These are phyloP conservation scores for Aspergillus ellipticus DNA, from an alignment of 495 filamentous ascomycete genomes.

Conservation along the genomic window DNA sequence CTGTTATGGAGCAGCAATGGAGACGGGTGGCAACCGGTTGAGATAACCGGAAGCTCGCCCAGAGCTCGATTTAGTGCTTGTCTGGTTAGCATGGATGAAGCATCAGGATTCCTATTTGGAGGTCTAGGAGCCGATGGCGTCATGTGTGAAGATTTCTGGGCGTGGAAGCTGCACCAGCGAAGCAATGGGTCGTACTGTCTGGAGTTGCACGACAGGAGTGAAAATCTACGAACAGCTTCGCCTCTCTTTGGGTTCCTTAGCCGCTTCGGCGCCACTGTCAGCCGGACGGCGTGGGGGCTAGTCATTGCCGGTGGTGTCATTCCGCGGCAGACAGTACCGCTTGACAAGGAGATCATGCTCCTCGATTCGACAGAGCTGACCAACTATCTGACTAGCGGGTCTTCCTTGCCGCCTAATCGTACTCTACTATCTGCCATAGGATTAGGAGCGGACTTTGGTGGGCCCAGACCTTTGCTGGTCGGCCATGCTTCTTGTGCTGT, in stretches of 20 bases:
- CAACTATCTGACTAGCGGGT: conserved; percentile 9
- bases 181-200: conserved; percentile 23
- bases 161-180: conserved; percentile 46
- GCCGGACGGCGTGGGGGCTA: conserved; percentile 34
- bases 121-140: conserved; percentile 60
- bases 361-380: conserved; percentile 21
- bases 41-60: conserved; percentile 37
- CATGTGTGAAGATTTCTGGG: conserved; percentile 54
- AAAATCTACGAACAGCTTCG: conserved; percentile 15
- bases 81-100: conserved; percentile 34
- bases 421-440: conserved; percentile 22
- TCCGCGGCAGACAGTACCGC: conserved; percentile 25
- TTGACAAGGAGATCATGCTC: conserved; percentile 35
- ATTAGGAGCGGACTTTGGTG: conserved; percentile 16
- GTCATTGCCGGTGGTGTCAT: conserved; percentile 42
- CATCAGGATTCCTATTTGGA: conserved; percentile 60
- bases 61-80: conserved; percentile 59
- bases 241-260: conserved; percentile 21
- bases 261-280: conserved; percentile 32
- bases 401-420: conserved; percentile 7
- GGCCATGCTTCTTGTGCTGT: conserved; percentile 57
- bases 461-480: conserved; percentile 57
- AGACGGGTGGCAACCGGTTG: conserved; percentile 48
- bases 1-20: conserved; percentile 56
- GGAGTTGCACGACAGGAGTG: conserved; percentile 24